Conservation (phyloP, 2,329 filamentous ascomycete species). For the Lachnellula arida region DNA sequence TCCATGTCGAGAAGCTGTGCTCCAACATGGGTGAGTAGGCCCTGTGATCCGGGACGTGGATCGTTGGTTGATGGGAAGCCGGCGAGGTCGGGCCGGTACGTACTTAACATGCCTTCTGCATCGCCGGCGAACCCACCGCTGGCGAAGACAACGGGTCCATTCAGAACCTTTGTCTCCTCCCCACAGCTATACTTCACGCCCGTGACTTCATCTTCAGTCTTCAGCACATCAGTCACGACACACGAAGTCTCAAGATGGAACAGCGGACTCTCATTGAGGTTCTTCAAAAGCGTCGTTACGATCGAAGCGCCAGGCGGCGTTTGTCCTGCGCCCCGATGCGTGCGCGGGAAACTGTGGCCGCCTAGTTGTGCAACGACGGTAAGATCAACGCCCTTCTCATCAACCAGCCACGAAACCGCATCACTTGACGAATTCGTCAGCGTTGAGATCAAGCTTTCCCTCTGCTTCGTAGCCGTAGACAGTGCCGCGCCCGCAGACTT, state of each 20-base stretch:
- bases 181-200: conserved; percentile 48
- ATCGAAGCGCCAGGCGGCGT: conserved; percentile 57
- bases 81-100: conserved; percentile 54
- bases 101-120: conserved; percentile 48
- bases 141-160: conserved; percentile 55
- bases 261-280: conserved; percentile 42
- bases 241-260: conserved; percentile 50
- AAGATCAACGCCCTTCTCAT: conserved; percentile 54
- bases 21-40: conserved; percentile 36
- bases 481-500: conserved; percentile 46
- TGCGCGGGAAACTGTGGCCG: conserved; percentile 52
- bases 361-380: conserved; percentile 54
- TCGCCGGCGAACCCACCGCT: conserved; percentile 61
- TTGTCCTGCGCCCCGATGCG: conserved; percentile 52
- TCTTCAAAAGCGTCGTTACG: conserved; percentile 47
- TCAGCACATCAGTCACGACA: conserved; percentile 48
- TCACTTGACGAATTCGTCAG: conserved; percentile 44
- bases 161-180: conserved; percentile 32
- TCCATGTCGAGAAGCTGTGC: conserved; percentile 43
- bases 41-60: conserved; percentile 49
- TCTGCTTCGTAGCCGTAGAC: conserved; percentile 16
- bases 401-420: conserved; percentile 52
- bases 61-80: conserved; percentile 61
- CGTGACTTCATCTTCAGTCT: conserved; percentile 35
- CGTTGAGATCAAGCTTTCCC: conserved; percentile 42